Conservation (phyloP, 164 flowering plant species). For the Saururus chinensis region DNA sequence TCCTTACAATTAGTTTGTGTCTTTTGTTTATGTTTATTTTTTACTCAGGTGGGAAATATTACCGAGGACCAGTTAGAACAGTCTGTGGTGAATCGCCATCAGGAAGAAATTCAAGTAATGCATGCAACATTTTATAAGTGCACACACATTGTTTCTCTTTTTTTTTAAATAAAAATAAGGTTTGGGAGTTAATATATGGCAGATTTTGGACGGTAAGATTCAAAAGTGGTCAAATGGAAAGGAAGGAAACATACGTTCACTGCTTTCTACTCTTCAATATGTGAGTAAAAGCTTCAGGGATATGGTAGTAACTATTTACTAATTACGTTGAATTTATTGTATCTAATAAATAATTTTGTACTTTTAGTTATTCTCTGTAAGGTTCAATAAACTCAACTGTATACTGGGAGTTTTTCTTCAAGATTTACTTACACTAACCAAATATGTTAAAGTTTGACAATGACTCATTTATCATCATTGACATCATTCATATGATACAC, state of each 20-base stretch:
- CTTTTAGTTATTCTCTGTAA: too few relatives aligned
- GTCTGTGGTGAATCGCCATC: constrained; percentile 15
- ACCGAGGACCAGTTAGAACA: constrained; percentile 21
- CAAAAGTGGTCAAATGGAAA: constrained; percentile 68
- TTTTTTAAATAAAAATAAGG: background rate
- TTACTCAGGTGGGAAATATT: constrained; percentile 42
- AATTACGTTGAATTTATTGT: too few relatives aligned
- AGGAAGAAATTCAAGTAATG: constrained; percentile 47
- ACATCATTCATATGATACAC: too few relatives aligned
- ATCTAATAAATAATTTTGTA: too few relatives aligned
- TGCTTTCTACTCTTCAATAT: constrained; percentile 78
- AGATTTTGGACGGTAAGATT: constrained; percentile 64
- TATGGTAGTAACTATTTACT: too few relatives aligned
- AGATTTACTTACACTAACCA: too few relatives aligned
- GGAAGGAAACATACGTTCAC: constrained; percentile 80
- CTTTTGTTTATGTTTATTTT: constrained; percentile 1
- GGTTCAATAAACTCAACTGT: too few relatives aligned
- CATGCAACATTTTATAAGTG: background rate
- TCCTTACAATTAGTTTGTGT: background rate
- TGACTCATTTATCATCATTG: too few relatives aligned
- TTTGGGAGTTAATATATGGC: constrained; percentile 16
- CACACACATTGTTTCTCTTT: background rate
- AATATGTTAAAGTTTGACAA: too few relatives aligned
- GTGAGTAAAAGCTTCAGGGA: constrained; percentile 28
- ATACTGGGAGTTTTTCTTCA: too few relatives aligned